Base-by-base conservation (phyloP, 371 early-diverging fungal species). In the Mucor velutinosus region DNA sequence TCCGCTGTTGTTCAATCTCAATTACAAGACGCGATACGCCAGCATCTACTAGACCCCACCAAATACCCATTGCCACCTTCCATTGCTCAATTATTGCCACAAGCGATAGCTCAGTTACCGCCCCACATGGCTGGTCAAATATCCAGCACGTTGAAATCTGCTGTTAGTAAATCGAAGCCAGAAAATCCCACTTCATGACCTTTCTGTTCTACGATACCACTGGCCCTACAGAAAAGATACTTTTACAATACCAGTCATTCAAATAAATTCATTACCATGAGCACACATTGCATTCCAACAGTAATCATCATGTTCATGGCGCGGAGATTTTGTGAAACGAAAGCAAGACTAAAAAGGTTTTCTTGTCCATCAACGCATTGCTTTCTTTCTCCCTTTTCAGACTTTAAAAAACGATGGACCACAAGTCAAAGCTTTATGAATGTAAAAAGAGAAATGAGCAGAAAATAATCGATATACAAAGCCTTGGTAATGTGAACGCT, bases 41-140 rank as follows among this genome's bases (percentile, higher is more conserved):
- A 82, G 21, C 83, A 82, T 63, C 66, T 82, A 33, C 41, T 82
- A 19, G 80, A 82, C 59, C 80, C 83, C 60, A 65, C 78, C n/a
- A 67, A 70, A 7, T 65, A 78, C 58, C 83, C 83, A 41, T 62
- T 82, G n/a, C 83, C 83, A 2, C 67, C 83, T 19, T 73, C 83
- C 7, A 76, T 82, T 32, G 76, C 80, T 19, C 78, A 79, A 29
- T 58, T 80, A 12, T 62, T 82, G 51, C 83, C 83, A 0, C 80
- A 80, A 41, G 83, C 83, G 0, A 78, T 82, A 58, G 78, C 83
- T 2, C 83, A 82, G 56, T 58, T 82, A 27, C 83, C 83, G 17
- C 80, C 80, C 39, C 78, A 79, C 30, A 57, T 82, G 35, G 83
- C 83, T 7, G 72, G 56, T 53, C 82, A 82, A 51, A 60, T 82